Evolutionary conservation across 306 rosid species (phyloP).

Genomic region (Cucumis hystrix): DNA sequence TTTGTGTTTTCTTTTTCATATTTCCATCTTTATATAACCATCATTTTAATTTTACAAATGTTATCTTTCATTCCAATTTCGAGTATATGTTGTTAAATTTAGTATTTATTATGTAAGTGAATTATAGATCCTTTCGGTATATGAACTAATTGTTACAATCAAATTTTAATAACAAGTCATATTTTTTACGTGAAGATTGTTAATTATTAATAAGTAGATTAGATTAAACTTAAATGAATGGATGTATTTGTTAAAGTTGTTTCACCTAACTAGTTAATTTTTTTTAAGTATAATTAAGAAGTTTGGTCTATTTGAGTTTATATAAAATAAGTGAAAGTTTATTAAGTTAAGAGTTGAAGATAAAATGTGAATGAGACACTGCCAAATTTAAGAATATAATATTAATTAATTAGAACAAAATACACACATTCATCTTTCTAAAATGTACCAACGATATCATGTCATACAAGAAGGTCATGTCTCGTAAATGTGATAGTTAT

Average conservation of each 20-base stretch:
- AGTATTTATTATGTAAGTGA: neutral
- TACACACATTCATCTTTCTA: too few relatives aligned
- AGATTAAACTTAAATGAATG: too few relatives aligned
- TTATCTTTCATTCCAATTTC: neutral
- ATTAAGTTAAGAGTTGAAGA: neutral
- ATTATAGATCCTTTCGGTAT: neutral
- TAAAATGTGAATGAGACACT: conserved; percentile 1
- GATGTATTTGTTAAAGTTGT: too few relatives aligned
- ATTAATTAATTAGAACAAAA: too few relatives aligned
- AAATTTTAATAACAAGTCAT: neutral
- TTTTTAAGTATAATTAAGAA: too few relatives aligned
- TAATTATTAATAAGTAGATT: neutral
- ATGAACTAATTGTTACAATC: neutral
- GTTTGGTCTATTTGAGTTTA: neutral
- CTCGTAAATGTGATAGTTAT: too few relatives aligned
- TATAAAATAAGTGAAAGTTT: neutral
- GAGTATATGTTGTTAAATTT: neutral
- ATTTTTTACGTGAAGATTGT: neutral
- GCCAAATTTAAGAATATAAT: conserved; percentile 12
- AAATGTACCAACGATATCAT: too few relatives aligned
- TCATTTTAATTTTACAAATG: neutral
- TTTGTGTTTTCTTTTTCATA: neutral
- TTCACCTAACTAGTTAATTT: too few relatives aligned
- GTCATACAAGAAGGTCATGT: too few relatives aligned
- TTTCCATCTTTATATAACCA: neutral